phyloP scores from a whole-genome alignment of 2,329 filamentous ascomycete species.

The Tolypocladium nubicola region DNA sequence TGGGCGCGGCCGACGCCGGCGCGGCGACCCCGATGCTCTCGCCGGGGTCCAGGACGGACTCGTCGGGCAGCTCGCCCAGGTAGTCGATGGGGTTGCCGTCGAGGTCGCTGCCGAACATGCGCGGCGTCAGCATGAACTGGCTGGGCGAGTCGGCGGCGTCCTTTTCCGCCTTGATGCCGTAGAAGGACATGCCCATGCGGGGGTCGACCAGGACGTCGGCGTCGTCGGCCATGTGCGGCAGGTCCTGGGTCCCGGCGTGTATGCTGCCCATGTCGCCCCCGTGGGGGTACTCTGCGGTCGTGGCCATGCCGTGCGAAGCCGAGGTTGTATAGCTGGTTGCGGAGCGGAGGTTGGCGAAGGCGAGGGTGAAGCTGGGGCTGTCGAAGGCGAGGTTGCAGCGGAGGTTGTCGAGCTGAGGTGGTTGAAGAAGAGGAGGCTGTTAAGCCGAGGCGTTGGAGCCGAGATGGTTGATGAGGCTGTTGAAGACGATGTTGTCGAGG shows the following conservation, averaged over 20 bases:
- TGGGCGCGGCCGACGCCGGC: background rate
- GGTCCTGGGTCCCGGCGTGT: background rate
- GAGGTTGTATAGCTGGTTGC: too few relatives aligned
- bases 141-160: background rate
- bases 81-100: background rate
- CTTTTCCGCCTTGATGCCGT: conserved; percentile 3
- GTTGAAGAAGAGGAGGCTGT: background rate
- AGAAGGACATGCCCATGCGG: conserved; percentile 2
- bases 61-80: background rate
- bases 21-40: background rate
- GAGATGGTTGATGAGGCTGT: background rate
- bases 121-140: conserved; percentile 2
- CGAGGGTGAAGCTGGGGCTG: too few relatives aligned
- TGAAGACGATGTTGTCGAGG: background rate
- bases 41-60: background rate
- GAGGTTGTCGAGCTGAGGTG: background rate
- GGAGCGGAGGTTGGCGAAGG: too few relatives aligned
- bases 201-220: conserved; percentile 2
- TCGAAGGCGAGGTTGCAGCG: background rate
- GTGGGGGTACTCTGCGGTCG: background rate
- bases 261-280: background rate
- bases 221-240: background rate
- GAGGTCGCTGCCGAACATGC: conserved; percentile 2
- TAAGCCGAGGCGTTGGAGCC: background rate
- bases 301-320: background rate